phyloP scores from a whole-genome alignment of 805 yeast species.

The Zygoascus bituminiphila region DNA sequence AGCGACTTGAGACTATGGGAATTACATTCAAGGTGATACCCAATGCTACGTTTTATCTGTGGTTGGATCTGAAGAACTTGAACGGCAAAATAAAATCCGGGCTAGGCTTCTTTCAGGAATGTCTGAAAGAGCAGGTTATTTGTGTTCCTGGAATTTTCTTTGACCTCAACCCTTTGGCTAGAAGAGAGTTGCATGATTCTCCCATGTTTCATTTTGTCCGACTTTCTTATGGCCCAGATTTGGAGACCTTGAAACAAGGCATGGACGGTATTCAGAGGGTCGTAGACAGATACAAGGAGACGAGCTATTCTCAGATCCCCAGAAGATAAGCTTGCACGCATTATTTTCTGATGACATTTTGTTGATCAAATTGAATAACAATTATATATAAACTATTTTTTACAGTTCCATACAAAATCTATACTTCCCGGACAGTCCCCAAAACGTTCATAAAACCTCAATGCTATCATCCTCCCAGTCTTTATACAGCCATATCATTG shows the following conservation, averaged over 20 bases:
- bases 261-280: conserved; percentile 55
- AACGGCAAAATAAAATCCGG: conserved; percentile 51
- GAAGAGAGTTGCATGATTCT: conserved; percentile 43
- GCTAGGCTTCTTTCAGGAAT: conserved; percentile 56
- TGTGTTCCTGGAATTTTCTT: conserved; percentile 58
- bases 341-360: too few species aligned
- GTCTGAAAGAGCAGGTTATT: conserved; percentile 50
- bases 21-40: conserved; percentile 44
- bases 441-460: not conserved
- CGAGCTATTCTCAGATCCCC: not conserved
- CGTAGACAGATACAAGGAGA: conserved; percentile 15
- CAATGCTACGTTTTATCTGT: conserved; percentile 50
- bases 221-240: conserved; percentile 53
- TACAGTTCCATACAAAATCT: not conserved
- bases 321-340: not conserved
- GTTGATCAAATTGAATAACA: not conserved
- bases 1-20: conserved; percentile 45
- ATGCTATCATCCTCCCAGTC: not conserved
- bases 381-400: not conserved
- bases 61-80: conserved; percentile 48
- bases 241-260: conserved; percentile 41
- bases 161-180: conserved; percentile 46
- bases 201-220: conserved; percentile 54
- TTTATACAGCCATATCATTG: conserved; percentile 32
- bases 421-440: not conserved